Conservation (phyloP, 2,329 filamentous ascomycete genomes). For the Paracoccidioides lutzii region DNA sequence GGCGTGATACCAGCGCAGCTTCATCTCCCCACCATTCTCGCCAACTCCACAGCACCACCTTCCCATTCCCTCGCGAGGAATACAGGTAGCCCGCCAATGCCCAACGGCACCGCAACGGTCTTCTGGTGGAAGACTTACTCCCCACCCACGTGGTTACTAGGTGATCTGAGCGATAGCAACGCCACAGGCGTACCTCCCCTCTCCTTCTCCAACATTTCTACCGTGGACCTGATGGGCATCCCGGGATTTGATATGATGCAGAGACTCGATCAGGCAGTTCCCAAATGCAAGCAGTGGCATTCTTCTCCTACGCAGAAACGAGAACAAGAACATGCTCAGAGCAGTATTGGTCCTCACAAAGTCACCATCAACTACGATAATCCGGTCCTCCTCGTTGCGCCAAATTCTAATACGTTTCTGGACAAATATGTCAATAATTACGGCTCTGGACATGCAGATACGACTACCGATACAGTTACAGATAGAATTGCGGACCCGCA, state of each 20-base stretch:
- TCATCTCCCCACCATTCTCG: slow-evolving; percentile 29
- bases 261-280: slow-evolving; percentile 24
- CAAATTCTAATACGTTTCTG: slow-evolving; percentile 31
- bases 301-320: not conserved
- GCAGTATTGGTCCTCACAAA: not conserved
- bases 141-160: slow-evolving; percentile 39
- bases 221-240: slow-evolving; percentile 38
- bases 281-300: slow-evolving; percentile 16
- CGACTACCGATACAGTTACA: not conserved
- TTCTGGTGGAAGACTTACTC: slow-evolving; percentile 46
- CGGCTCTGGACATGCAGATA: not conserved
- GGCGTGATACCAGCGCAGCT: slow-evolving; percentile 39
- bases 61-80: slow-evolving; percentile 8
- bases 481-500: not conserved
- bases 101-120: slow-evolving; percentile 22
- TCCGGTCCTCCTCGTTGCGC: slow-evolving; percentile 33
- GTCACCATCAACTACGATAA: slow-evolving; percentile 8
- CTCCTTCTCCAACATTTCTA: slow-evolving; percentile 23
- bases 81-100: not conserved
- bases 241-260: slow-evolving; percentile 28
- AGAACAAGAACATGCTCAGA: slow-evolving; percentile 1
- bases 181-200: not conserved
- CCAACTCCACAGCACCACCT: slow-evolving; percentile 15
- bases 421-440: slow-evolving; percentile 22
- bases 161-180: slow-evolving; percentile 14